Evolutionary conservation across 805 yeast genomes (phyloP), one percentile per base, ranked within the genome.

Genomic region (Millerozyma acaciae): DNA sequence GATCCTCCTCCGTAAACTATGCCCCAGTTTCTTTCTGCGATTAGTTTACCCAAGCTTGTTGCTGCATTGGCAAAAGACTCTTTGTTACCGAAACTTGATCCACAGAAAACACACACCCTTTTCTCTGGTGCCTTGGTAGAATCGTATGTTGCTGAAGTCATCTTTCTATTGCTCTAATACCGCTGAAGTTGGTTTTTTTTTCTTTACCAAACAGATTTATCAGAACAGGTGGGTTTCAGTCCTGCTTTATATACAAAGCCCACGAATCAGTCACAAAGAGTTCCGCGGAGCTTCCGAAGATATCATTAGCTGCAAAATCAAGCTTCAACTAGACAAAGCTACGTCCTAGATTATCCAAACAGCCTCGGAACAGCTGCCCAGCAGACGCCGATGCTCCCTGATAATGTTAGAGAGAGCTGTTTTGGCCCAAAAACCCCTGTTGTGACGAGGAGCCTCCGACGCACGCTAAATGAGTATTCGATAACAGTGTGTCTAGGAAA

Each of bases 1-100:
- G 90, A 79, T 14, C 96, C 95, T 24, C 96, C 96, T 29, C 96
- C 95, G 49, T 87, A 86, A 7, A 86, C 90, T 25, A 86, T 62
- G 3, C 86, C 86, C 80, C 86, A 84, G 35, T 73, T 67, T 33
- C 66, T 64, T 14, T 55, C 45, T 16, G 86, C 84, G 41, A 86
- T 55, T 18, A 68, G 47, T 30, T 61, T 45, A 16, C 95, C 95
- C 26, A 86, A 62, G 16, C 68, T 54, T n/a, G 62, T 44, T 1
- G 95, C 89, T 20, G 64, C 64, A 2, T 61, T 62, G 9, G 79
- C 62, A 50, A 58, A 83, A 3, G 46, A 45, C 5, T 69, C 62
- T 32, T 71, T 68, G 26, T 55, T 71, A 10, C 96, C 96, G 39
- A 75, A 73, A 4, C 88, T 75, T 3, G 94, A 84, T 21, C 96